Percentiles rank a stretch among this genome's conserved stretches.
Conservation (phyloP, 2,329 filamentous ascomycete genomes). For the Arthrobotrys musiformis region DNA sequence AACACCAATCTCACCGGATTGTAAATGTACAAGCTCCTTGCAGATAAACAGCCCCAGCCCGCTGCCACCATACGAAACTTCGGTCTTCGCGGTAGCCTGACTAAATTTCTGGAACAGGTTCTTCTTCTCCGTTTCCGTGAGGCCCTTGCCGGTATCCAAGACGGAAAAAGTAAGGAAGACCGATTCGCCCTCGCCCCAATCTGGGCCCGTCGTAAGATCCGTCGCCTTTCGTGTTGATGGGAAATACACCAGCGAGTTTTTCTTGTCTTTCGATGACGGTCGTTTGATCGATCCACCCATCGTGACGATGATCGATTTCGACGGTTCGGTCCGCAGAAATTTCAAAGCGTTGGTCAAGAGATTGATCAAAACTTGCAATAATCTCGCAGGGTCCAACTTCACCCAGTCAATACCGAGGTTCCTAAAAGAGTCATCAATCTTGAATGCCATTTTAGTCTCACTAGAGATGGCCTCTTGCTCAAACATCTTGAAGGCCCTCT, state of each 20-base stretch:
- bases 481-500: conserved; percentile 80
- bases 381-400: conserved; percentile 77
- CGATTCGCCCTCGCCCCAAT: conserved; percentile 67
- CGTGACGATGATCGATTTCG: conserved; percentile 71
- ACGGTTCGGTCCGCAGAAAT: conserved; percentile 72
- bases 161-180: conserved; percentile 78
- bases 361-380: conserved; percentile 78
- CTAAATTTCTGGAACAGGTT: conserved; percentile 59
- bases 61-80: conserved; percentile 77
- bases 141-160: conserved; percentile 78
- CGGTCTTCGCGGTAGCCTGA: conserved; percentile 65
- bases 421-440: conserved; percentile 74
- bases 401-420: conserved; percentile 76
- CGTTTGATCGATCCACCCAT: conserved; percentile 72
- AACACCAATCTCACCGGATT: conserved; percentile 81
- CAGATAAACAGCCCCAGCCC: conserved; percentile 80
- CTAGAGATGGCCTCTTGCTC: conserved; percentile 78
- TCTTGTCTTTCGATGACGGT: conserved; percentile 57
- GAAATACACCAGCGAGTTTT: conserved; percentile 60
- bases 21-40: conserved; percentile 77
- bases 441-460: conserved; percentile 76
- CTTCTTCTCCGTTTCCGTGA: conserved; percentile 70
- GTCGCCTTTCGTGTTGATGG: conserved; percentile 60
- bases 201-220: conserved; percentile 56
- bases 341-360: conserved; percentile 71